Percentiles rank a stretch among this genome's conserved stretches.
Conservation (phyloP, 352 stramenopile genomes). For the Phytophthora macrochlamydospora region DNA sequence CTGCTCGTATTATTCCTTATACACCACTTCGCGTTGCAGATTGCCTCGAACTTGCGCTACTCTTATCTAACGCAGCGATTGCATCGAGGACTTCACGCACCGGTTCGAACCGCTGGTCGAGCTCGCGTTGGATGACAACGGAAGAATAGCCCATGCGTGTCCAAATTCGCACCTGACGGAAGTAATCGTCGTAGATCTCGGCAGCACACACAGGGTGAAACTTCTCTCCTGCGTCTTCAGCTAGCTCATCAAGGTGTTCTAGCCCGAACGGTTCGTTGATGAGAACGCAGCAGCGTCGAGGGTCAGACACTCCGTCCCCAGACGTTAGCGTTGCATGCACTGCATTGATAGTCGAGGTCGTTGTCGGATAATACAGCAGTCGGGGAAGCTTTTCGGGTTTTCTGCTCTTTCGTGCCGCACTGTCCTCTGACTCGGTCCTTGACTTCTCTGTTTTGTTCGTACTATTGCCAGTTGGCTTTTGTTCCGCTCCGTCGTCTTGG, state of each 20-base stretch:
- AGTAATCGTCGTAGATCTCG: conserved; percentile 77
- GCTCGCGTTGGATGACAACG: conserved; percentile 52
- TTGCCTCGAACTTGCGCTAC: conserved; percentile 4
- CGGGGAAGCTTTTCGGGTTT: conserved; percentile 54
- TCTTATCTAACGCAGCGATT: conserved; percentile 36
- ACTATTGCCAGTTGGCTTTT: conserved; percentile 5
- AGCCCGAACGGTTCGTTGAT: conserved; percentile 69
- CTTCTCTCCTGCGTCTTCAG: conserved; percentile 50
- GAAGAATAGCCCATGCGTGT: conserved; percentile 68
- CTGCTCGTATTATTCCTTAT: conserved; percentile 19
- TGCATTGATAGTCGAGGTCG: conserved; percentile 65
- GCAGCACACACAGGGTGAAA: conserved; percentile 70
- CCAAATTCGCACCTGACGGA: conserved; percentile 73
- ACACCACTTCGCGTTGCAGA: not conserved
- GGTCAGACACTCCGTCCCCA: conserved; percentile 44
- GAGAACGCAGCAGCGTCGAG: conserved; percentile 58
- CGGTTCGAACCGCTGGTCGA: conserved; percentile 56
- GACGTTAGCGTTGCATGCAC: conserved; percentile 57
- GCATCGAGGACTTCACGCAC: conserved; percentile 44
- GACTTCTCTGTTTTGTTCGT: conserved; percentile 12
- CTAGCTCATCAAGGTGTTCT: conserved; percentile 60
- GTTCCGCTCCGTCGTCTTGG: conserved; percentile 1
- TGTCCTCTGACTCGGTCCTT: conserved; percentile 9
- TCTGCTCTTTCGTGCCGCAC: conserved; percentile 33
- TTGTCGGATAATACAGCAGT: conserved; percentile 68